phyloP scores from a whole-genome alignment of 2,329 filamentous ascomycete species.

The Fusarium sp. region DNA sequence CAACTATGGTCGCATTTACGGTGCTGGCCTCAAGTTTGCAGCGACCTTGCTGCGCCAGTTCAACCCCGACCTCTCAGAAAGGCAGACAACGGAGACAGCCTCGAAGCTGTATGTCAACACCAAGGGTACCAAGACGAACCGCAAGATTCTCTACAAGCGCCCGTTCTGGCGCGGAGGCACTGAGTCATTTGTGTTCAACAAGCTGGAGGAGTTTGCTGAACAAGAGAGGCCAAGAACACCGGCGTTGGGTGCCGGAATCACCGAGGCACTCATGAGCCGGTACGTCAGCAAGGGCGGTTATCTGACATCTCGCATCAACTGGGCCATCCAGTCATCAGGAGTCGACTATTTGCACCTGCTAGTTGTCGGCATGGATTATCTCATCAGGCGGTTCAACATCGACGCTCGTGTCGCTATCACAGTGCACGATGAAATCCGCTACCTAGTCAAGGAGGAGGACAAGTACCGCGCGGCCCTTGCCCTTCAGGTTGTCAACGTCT shows the following conservation, averaged over 20 bases:
- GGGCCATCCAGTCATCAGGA: conserved; percentile 97
- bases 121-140: conserved; percentile 87
- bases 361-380: conserved; percentile 94
- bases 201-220: conserved; percentile 96
- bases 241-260: conserved; percentile 94
- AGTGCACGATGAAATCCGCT: conserved; percentile 97
- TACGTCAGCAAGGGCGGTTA: conserved; percentile 92
- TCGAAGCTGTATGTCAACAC: conserved; percentile 87
- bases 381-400: conserved; percentile 86
- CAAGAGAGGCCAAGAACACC: conserved; percentile 92
- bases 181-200: conserved; percentile 98
- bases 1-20: conserved; percentile 98
- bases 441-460: conserved; percentile 86
- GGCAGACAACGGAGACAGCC: conserved; percentile 80
- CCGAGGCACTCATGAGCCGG: conserved; percentile 89
- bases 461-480: conserved; percentile 93
- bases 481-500: conserved; percentile 91
- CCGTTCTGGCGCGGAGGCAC: conserved; percentile 96
- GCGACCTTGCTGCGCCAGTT: conserved; percentile 92
- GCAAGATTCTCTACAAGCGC: conserved; percentile 77
- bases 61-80: conserved; percentile 85
- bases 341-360: conserved; percentile 97
- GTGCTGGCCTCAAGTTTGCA: conserved; percentile 95
- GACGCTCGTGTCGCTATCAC: conserved; percentile 89
- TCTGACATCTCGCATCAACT: conserved; percentile 97